Conservation (phyloP, 2,329 filamentous ascomycete genomes). For the Metarhizium sp. region DNA sequence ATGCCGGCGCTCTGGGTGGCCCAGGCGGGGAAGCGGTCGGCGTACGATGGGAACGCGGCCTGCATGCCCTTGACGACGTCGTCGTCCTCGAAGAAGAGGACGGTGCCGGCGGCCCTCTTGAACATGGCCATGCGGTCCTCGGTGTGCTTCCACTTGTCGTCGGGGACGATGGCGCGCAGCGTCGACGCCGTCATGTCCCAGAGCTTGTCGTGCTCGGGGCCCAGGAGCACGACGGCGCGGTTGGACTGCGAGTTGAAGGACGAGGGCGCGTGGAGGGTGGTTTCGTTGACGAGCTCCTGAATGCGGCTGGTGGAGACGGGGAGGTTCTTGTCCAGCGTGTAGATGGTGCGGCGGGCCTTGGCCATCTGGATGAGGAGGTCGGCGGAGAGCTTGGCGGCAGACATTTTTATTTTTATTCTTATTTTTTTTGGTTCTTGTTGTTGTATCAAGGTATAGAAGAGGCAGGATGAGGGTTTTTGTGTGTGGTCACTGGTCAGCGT, state of each 20-base stretch:
- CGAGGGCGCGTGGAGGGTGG: conserved; percentile 61
- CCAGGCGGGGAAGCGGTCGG: conserved; percentile 73
- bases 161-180: conserved; percentile 48
- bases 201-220: conserved; percentile 75
- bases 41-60: conserved; percentile 61
- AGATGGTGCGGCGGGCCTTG: conserved; percentile 60
- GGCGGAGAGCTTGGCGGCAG: conserved; percentile 35
- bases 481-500: no score
- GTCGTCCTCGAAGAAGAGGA: conserved; percentile 82
- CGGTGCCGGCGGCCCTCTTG: conserved; percentile 65
- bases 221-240: conserved; percentile 68
- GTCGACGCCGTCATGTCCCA: conserved; percentile 63
- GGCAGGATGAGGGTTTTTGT: no score
- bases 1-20: conserved; percentile 70
- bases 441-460: no score
- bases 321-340: conserved; percentile 56
- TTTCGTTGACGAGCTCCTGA: conserved; percentile 53
- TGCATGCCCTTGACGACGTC: conserved; percentile 56
- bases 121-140: conserved; percentile 42
- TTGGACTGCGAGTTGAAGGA: conserved; percentile 87
- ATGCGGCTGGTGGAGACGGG: conserved; percentile 42
- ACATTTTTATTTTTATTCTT: conserved; percentile 15
- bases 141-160: conserved; percentile 49
- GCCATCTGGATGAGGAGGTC: conserved; percentile 52
- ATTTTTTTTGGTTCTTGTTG: neutral